Evolutionary conservation across 73 alveolate species (phyloP).

Genomic region (Symbiodinium pilosum): DNA sequence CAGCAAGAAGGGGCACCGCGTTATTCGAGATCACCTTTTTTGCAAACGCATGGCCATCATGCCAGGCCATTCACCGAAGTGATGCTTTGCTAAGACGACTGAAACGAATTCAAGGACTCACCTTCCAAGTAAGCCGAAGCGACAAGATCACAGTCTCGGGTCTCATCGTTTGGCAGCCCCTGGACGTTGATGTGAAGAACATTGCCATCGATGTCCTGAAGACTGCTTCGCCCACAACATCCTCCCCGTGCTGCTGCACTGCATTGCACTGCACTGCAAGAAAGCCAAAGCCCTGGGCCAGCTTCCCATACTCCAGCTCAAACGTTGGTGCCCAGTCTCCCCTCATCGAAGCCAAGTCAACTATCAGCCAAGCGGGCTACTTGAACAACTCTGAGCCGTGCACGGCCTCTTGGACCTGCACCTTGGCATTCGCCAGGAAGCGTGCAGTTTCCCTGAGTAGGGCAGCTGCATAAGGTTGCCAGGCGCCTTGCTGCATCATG

Average conservation of each 20-base stretch:
- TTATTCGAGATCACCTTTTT: constrained; percentile 52
- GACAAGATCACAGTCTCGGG: constrained; percentile 63
- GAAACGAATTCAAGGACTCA: too few species aligned
- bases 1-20: constrained; percentile 15
- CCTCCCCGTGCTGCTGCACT: neutral
- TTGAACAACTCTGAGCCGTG: neutral
- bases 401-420: neutral
- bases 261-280: neutral
- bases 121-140: neutral
- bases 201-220: constrained; percentile 7
- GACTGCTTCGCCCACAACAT: neutral
- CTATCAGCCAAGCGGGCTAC: too few species aligned
- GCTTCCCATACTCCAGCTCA: constrained; percentile 37
- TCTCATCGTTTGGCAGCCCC: constrained; percentile 82
- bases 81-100: too few species aligned
- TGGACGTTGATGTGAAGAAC: constrained; percentile 50
- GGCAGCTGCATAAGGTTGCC: neutral
- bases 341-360: neutral
- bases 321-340: constrained; percentile 92
- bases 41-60: too few species aligned
- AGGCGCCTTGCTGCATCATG: constrained; percentile 21
- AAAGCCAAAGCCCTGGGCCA: neutral
- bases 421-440: neutral
- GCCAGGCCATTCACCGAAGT: too few species aligned
- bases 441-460: too few species aligned